A percentile compares a stretch with the other conserved stretches of the same genome.
Conservation (phyloP, 495 filamentous ascomycete genomes). For the Letharia columbiana region DNA sequence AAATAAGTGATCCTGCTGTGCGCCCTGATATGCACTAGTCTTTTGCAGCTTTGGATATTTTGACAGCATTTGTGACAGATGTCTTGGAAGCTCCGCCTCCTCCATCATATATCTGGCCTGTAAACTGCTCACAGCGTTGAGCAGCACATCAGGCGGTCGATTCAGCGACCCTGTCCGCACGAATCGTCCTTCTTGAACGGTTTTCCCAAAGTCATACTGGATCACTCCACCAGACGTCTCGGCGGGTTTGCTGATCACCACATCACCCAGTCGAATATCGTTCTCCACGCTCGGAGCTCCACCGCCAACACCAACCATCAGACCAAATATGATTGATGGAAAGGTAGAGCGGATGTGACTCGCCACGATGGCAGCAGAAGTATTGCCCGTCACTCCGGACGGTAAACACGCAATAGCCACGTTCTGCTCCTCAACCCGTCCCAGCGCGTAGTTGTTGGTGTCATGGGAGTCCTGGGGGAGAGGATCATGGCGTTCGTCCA, state of each 20-base stretch:
- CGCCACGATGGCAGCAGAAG: constrained; percentile 29
- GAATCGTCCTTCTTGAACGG: constrained; percentile 24
- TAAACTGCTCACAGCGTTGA: constrained; percentile 27
- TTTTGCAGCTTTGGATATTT: constrained; percentile 22
- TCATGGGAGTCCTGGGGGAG: constrained; percentile 24
- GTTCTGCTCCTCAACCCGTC: constrained; percentile 31
- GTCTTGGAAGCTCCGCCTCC: constrained; percentile 14
- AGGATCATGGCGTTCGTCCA: constrained; percentile 38
- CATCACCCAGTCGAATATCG: constrained; percentile 38
- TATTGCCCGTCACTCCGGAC: neutral
- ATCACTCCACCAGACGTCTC: constrained; percentile 32
- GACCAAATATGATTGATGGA: constrained; percentile 29
- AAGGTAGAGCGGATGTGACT: constrained; percentile 32
- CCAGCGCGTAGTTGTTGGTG: constrained; percentile 33
- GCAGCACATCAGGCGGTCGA: constrained; percentile 28
- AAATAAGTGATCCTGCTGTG: constrained; percentile 30
- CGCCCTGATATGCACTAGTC: constrained; percentile 15
- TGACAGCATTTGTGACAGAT: constrained; percentile 24
- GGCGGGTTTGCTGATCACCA: constrained; percentile 37
- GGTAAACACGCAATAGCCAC: constrained; percentile 32
- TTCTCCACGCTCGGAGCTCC: constrained; percentile 29
- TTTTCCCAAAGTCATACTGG: constrained; percentile 39
- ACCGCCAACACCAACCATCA: constrained; percentile 38
- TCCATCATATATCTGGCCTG: constrained; percentile 24
- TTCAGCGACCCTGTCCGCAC: constrained; percentile 31